Conservation (phyloP, 108 stramenopile genomes). For the Epithemia pelagica region DNA sequence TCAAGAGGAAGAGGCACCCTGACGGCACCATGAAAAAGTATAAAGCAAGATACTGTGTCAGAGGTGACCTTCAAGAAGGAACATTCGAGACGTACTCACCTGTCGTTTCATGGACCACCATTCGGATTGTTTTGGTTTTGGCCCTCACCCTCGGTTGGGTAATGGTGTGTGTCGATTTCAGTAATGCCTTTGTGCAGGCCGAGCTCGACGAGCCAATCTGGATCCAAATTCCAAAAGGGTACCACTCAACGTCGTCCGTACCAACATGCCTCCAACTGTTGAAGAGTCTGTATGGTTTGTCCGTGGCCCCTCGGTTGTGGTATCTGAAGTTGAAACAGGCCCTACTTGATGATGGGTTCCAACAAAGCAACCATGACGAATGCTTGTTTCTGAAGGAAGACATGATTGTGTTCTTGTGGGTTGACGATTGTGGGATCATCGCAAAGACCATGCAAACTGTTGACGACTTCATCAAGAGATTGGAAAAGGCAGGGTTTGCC, state of each 20-base stretch:
- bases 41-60: too few relatives aligned
- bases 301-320: constrained; percentile 16
- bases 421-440: constrained; percentile 21
- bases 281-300: constrained; percentile 17
- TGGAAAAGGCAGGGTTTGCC: too few relatives aligned
- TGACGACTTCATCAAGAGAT: constrained; percentile 1
- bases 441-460: background rate
- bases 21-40: too few relatives aligned
- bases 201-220: too few relatives aligned
- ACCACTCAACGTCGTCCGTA: background rate
- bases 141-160: too few relatives aligned
- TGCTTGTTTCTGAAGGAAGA: too few relatives aligned
- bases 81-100: constrained; percentile 30
- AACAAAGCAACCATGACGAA: too few relatives aligned
- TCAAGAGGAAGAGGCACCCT: constrained; percentile 15
- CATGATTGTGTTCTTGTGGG: constrained; percentile 26
- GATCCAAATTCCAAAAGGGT: too few relatives aligned
- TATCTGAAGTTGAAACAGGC: background rate
- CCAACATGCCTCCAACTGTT: constrained; percentile 15
- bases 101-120: constrained; percentile 32
- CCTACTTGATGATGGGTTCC: background rate
- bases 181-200: constrained; percentile 25
- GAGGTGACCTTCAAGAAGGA: too few relatives aligned
- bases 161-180: constrained; percentile 30
- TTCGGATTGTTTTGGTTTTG: constrained; percentile 28